Percentiles rank a stretch among this genome's conserved stretches.
phyloP scores from a whole-genome alignment of 2,329 filamentous ascomycete species.

The Ampelomyces quisqualis region DNA sequence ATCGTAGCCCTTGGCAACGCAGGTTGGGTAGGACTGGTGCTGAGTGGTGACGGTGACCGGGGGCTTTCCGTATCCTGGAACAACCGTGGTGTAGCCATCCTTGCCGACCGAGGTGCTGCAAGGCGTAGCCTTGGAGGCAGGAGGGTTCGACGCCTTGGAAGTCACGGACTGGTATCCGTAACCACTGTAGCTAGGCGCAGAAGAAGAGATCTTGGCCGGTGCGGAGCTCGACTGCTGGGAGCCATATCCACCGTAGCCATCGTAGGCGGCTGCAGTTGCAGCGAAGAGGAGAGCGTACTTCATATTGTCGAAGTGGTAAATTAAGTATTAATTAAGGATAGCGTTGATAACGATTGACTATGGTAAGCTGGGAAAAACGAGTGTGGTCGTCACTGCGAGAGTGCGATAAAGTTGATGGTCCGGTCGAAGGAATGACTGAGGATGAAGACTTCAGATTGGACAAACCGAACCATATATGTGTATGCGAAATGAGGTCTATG shows the following conservation, averaged over 20 bases:
- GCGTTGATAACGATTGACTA: slow-evolving; percentile 29
- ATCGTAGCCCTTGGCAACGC: slow-evolving; percentile 21
- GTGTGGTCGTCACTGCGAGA: slow-evolving; percentile 17
- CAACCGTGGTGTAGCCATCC: slow-evolving; percentile 32
- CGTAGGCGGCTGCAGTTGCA: slow-evolving; percentile 25
- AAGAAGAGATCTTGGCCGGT: slow-evolving; percentile 12
- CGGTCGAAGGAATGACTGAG: slow-evolving; percentile 21
- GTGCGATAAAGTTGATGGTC: slow-evolving; percentile 21
- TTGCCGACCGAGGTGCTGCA: slow-evolving; percentile 12
- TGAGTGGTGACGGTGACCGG: slow-evolving; percentile 36
- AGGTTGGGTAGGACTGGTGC: slow-evolving; percentile 37
- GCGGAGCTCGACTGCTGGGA: slow-evolving; percentile 12
- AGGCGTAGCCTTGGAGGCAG: slow-evolving; percentile 16
- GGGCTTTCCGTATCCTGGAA: slow-evolving; percentile 27
- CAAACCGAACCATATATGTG: slow-evolving; percentile 12
- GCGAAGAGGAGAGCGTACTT: slow-evolving; percentile 31
- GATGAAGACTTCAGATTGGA: slow-evolving; percentile 10
- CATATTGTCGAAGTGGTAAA: slow-evolving; percentile 16
- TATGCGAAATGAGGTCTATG: neutral
- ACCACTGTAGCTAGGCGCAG: slow-evolving; percentile 18
- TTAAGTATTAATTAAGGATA: slow-evolving; percentile 10
- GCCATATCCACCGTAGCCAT: slow-evolving; percentile 19
- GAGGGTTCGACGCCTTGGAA: slow-evolving; percentile 6
- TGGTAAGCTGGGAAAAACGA: slow-evolving; percentile 20
- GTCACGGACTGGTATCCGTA: slow-evolving; percentile 13